These are phyloP conservation scores for Nothomitra cinnamomea DNA, from an alignment of 2,329 filamentous ascomycete genomes.

Conservation along the genomic window DNA sequence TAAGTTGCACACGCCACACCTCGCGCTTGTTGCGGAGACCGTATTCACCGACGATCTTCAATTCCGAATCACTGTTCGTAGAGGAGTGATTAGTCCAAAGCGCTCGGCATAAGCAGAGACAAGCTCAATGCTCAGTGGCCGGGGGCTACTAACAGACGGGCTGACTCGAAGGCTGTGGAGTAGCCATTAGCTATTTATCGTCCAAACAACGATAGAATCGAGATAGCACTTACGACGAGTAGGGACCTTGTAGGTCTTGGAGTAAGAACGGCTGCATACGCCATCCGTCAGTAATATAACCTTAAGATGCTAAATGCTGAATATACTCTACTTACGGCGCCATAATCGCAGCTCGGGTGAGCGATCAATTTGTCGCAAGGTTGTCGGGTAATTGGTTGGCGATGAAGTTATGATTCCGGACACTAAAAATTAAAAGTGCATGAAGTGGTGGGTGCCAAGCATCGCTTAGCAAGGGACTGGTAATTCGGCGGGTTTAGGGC, in stretches of 20 bases:
- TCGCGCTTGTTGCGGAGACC: slow-evolving; percentile 99
- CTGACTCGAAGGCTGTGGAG: slow-evolving; percentile 73
- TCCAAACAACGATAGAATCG: slow-evolving; percentile 16
- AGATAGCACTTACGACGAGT: slow-evolving; percentile 47
- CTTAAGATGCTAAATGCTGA: not conserved
- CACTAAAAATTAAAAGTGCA: not conserved
- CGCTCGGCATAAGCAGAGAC: slow-evolving; percentile 91
- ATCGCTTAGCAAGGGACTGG: not conserved
- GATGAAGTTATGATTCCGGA: slow-evolving; percentile 3
- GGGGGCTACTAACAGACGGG: slow-evolving; percentile 93
- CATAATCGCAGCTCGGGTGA: slow-evolving; percentile 23
- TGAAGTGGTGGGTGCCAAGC: slow-evolving; percentile 4
- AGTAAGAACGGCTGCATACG: slow-evolving; percentile 51
- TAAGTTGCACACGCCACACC: slow-evolving; percentile 99
- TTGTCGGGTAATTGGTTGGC: slow-evolving; percentile 9
- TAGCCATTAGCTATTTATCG: slow-evolving; percentile 14
- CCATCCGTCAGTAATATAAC: slow-evolving; percentile 10
- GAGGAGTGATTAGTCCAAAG: slow-evolving; percentile 49
- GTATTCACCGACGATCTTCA: slow-evolving; percentile 99
- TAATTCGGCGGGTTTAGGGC: not conserved
- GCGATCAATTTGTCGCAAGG: slow-evolving; percentile 16
- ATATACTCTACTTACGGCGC: slow-evolving; percentile 22
- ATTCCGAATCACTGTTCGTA: slow-evolving; percentile 76
- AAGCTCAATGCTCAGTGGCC: slow-evolving; percentile 97
- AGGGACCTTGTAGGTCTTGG: slow-evolving; percentile 99